phyloP scores from a whole-genome alignment of 805 yeast species.

The Phaffomyces opuntiae region DNA sequence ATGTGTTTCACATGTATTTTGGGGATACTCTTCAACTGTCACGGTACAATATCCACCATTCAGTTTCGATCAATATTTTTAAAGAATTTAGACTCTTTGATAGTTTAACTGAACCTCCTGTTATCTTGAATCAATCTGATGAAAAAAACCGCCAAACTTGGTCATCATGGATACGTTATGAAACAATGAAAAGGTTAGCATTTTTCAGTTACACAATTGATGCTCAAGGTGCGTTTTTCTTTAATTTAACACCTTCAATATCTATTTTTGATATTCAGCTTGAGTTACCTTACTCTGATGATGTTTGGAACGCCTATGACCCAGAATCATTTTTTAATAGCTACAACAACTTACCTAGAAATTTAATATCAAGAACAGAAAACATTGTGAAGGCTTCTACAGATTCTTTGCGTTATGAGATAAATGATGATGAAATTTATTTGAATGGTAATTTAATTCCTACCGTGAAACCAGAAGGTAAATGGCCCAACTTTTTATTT shows the following conservation, averaged over 20 bases:
- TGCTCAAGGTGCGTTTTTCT: constrained; percentile 32
- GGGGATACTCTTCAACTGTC: constrained; percentile 19
- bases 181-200: constrained; percentile 35
- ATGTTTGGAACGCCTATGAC: constrained; percentile 34
- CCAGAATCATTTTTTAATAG: constrained; percentile 15
- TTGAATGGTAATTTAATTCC: constrained; percentile 17
- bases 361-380: constrained; percentile 1
- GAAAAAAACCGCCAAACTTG: constrained; percentile 22
- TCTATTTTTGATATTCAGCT: constrained; percentile 34
- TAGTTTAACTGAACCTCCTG: neutral
- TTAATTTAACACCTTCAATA: constrained; percentile 23
- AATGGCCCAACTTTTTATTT: constrained; percentile 33
- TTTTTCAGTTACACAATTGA: constrained; percentile 37
- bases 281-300: constrained; percentile 39
- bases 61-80: constrained; percentile 15
- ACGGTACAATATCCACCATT: constrained; percentile 19
- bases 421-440: constrained; percentile 8
- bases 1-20: constrained; percentile 20
- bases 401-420: constrained; percentile 4
- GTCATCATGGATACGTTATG: constrained; percentile 41
- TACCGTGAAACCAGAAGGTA: constrained; percentile 24
- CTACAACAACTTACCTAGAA: neutral
- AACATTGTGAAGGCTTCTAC: neutral
- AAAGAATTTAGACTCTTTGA: constrained; percentile 15
- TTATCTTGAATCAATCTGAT: neutral